Evolutionary conservation across 306 rosid genomes (phyloP).

Genomic region (Lathyrus sativus): DNA sequence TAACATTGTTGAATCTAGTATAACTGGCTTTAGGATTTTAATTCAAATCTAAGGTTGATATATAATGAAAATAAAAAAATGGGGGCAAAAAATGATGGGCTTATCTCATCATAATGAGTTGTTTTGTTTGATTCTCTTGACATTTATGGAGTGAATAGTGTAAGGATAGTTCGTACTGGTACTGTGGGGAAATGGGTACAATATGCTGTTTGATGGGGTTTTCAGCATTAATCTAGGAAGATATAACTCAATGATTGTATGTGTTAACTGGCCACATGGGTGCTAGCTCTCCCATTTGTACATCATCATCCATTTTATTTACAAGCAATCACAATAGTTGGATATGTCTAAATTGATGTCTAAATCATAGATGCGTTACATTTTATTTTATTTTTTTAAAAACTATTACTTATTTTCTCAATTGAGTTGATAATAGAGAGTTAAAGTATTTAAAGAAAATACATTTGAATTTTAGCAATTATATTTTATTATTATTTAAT

Average conservation of each 20-base stretch:
- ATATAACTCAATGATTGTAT: conserved; percentile 52
- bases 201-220: conserved; percentile 41
- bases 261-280: conserved; percentile 57
- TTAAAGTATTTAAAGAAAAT: too few species aligned
- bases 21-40: conserved; percentile 44
- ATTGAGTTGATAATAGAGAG: too few species aligned
- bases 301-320: neutral
- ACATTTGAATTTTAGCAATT: too few species aligned
- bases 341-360: too few species aligned
- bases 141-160: conserved; percentile 30
- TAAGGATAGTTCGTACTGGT: conserved; percentile 43
- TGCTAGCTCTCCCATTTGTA: neutral
- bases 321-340: too few species aligned
- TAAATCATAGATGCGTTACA: too few species aligned
- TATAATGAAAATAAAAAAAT: neutral
- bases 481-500: too few species aligned
- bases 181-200: conserved; percentile 32
- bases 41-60: conserved; percentile 41
- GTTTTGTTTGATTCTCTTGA: conserved; percentile 37
- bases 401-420: too few species aligned
- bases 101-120: conserved; percentile 34
- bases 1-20: conserved; percentile 37
- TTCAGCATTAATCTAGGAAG: conserved; percentile 43
- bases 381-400: too few species aligned
- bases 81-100: conserved; percentile 42